Percentiles rank a stretch among this genome's conserved stretches.
phyloP scores from a whole-genome alignment of 208 protist genomes.

The Naegleria gruberi region DNA sequence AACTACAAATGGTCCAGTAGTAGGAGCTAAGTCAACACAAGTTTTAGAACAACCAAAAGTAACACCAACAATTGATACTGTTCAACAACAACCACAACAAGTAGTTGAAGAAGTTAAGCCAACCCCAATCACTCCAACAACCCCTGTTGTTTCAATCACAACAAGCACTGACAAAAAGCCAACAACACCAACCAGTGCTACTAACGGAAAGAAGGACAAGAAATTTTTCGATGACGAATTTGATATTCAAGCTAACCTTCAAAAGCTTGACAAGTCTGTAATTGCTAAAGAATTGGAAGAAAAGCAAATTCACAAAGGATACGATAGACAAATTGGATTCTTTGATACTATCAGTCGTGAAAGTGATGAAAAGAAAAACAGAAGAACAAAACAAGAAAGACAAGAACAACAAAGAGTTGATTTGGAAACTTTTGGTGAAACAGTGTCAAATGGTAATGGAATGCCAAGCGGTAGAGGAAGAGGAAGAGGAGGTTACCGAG shows the following conservation, averaged over 20 bases:
- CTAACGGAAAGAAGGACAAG: not conserved
- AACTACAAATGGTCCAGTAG: not conserved
- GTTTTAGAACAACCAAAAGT: not conserved
- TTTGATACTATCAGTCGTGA: slow-evolving; percentile 17
- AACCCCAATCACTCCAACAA: not conserved
- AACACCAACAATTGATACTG: not conserved
- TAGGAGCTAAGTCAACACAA: not conserved
- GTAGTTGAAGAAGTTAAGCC: not conserved
- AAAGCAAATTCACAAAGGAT: not conserved
- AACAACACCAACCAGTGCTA: not conserved
- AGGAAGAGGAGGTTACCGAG: not conserved
- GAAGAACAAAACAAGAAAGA: slow-evolving; percentile 8
- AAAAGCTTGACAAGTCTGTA: not conserved
- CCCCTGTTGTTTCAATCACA: not conserved
- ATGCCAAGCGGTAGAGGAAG: not conserved
- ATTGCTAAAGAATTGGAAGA: not conserved
- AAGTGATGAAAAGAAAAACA: not conserved
- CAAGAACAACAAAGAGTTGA: slow-evolving; percentile 5
- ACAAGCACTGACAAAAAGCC: not conserved
- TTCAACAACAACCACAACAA: no score
- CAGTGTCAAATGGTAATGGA: not conserved
- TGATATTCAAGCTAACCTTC: not conserved
- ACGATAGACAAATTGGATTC: not conserved
- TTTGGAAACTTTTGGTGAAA: slow-evolving; percentile 16
- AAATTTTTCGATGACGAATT: not conserved